Base-by-base conservation (phyloP, 345 rosid genomes). In the Aquilaria sinensis region DNA sequence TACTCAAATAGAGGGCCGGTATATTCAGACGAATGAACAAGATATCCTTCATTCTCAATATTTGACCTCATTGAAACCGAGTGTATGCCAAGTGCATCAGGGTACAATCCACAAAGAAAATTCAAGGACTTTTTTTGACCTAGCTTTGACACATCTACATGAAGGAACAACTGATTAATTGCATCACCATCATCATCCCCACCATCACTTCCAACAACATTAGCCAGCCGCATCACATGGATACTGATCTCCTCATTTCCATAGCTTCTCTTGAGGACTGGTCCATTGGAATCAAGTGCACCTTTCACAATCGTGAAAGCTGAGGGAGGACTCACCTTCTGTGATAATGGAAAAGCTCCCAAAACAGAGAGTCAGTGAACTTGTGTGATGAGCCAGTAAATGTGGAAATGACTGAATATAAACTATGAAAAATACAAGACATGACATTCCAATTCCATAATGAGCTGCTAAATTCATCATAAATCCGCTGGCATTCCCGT, bases 41-140 rank as follows among this genome's bases (percentile, higher is more conserved):
- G 73, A 58, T 70, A 23, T 23, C 60, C 79, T 13, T 77, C 62
- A 55, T 62, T 46, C 31, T 81, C 89, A 4, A 70, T 66, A 71
- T 86, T 90, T 0, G 89, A 88, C 74, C 95, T 78, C 84, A 93
- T 61, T 2, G 92, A 83, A 71, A 93, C 83, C 1, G 96, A 88
- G 73, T 93, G 97, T 61, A 93, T 90, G 31, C 97, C 96, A 61
- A 90, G 66, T 0, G 97, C 97, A 68, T 93, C 99, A 0, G 97
- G 96, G 75, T 93, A 88, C 75, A 93, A 72, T 14, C 92, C 99
- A 29, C 99, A 93, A 5, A 90, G 85, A 68, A 93, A 86, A 64
- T 85, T 92, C 63, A 90, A 62, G 47, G 95, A 86, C 23, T 85
- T 70, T 53, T 72, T 69, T 55, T 82, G 86, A n/a, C 69, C 84